These are phyloP conservation scores for Dipteronia sinensis DNA, from an alignment of 345 rosid species.

Conservation along the genomic window DNA sequence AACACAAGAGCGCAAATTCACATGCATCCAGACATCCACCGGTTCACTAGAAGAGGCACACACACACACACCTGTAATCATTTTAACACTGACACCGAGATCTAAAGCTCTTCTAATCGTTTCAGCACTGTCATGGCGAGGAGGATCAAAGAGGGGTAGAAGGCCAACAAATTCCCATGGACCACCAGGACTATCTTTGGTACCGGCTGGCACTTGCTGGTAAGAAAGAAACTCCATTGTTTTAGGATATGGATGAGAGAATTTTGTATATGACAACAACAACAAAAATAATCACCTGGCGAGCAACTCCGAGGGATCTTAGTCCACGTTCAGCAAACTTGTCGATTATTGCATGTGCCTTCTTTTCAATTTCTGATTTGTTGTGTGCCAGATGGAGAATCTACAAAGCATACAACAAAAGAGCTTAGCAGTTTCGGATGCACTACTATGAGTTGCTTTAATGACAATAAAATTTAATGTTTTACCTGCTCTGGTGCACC, in stretches of 20 bases:
- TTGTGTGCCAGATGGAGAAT: conserved; percentile 59
- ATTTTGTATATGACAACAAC: neutral
- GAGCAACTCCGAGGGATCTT: conserved; percentile 63
- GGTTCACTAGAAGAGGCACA: neutral
- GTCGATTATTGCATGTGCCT: conserved; percentile 48
- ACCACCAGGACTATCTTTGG: conserved; percentile 58
- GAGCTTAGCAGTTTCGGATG: neutral
- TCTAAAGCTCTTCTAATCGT: conserved; percentile 62
- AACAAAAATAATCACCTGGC: conserved; percentile 39
- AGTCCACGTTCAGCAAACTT: conserved; percentile 67
- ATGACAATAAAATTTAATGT: neutral
- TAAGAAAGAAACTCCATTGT: neutral
- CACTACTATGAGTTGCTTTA: neutral
- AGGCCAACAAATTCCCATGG: conserved; percentile 80
- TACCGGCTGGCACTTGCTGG: conserved; percentile 55
- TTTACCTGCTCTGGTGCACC: conserved; percentile 67
- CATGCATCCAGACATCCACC: neutral
- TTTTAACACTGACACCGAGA: conserved; percentile 68
- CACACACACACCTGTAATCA: conserved; percentile 53
- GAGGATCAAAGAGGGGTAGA: conserved; percentile 72
- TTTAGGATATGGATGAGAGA: neutral
- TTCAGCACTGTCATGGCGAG: conserved; percentile 59
- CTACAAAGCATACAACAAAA: conserved; percentile 22
- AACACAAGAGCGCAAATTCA: neutral
- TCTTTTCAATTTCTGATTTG: conserved; percentile 46